phyloP scores from a whole-genome alignment of 2,329 filamentous ascomycete species.

The Graphilbum ipis-grandicollis region DNA sequence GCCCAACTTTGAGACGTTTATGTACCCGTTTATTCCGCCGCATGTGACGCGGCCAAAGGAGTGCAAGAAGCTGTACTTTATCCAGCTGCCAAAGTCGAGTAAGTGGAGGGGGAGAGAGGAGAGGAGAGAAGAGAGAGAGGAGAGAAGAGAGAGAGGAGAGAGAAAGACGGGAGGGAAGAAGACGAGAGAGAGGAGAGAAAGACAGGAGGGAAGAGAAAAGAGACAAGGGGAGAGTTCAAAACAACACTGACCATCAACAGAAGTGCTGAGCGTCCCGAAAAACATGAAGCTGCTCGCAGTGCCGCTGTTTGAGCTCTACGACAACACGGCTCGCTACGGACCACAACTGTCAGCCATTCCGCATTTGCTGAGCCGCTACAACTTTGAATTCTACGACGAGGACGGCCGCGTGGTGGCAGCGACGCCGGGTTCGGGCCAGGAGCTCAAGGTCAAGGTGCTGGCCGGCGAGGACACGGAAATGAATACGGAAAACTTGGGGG shows the following conservation, averaged over 20 bases:
- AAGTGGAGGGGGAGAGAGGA: constrained; percentile 18
- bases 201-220: background rate
- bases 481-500: constrained; percentile 28
- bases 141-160: no score
- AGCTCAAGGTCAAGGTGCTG: constrained; percentile 48
- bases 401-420: constrained; percentile 70
- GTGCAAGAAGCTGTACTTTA: constrained; percentile 98
- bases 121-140: no score
- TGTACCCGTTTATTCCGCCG: constrained; percentile 95
- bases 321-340: constrained; percentile 88
- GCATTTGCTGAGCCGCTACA: constrained; percentile 84
- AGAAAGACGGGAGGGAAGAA: no score
- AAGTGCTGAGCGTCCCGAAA: constrained; percentile 91
- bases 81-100: constrained; percentile 86
- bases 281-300: constrained; percentile 99
- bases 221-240: constrained; percentile 8
- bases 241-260: constrained; percentile 24
- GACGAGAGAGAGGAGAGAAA: no score
- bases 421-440: constrained; percentile 53
- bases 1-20: constrained; percentile 98
- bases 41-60: constrained; percentile 96
- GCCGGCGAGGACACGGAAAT: constrained; percentile 47
- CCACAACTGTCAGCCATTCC: constrained; percentile 94
- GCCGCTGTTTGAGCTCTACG: constrained; percentile 92
- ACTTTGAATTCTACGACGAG: constrained; percentile 96